Evolutionary conservation across 2,329 filamentous ascomycete genomes (phyloP), one percentile per base, ranked within the genome.

Genomic region (Venturia effusa): DNA sequence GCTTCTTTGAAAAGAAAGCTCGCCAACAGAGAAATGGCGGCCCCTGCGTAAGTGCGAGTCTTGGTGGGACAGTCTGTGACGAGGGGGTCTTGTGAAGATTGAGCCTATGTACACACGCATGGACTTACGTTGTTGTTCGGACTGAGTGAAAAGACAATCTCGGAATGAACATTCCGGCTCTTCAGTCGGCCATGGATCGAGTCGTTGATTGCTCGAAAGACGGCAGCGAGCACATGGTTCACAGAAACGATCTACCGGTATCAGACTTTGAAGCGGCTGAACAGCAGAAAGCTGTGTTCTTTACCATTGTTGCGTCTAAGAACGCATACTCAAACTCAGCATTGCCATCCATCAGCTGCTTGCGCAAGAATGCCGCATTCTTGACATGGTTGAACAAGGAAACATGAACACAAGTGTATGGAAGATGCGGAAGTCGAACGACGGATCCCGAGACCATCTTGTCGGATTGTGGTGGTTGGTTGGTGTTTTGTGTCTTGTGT

Each of bases 261-360:
- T 41, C 61, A 39, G 54, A 41, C n/a, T 63, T 27, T 27, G 24
- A 39, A 24, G 22, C 4, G 6, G 15, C 5, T 39, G 8, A 11
- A 63, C 61, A 55, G 39, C 32, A 5, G 32, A 15, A 34, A 32
- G 32, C 40, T 39, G 43, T 37, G 34, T 54, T 41, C 13, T 39
- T 66, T 80, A 92, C 88, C 74, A 89, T 84, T 57, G 84, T 85
- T 24, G 92, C 92, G 76, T 99, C 93, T 59, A 99, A 83, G 68
- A 99, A 89, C 40, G 92, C 92, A 79, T 97, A 97, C 75, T 97
- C 92, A 70, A 92, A 97, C 10, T 88, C 87, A 13, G 84, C 72
- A 72, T 97, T 96, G 62, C 90, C 89, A 6, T 85, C 83, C n/a
- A 97, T 80, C 5, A 99, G 84, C 77, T 97, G 92, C 69, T 87